Evolutionary conservation across 176 grass and related monocot genomes (phyloP).

Genomic region (Carex littledalei): DNA sequence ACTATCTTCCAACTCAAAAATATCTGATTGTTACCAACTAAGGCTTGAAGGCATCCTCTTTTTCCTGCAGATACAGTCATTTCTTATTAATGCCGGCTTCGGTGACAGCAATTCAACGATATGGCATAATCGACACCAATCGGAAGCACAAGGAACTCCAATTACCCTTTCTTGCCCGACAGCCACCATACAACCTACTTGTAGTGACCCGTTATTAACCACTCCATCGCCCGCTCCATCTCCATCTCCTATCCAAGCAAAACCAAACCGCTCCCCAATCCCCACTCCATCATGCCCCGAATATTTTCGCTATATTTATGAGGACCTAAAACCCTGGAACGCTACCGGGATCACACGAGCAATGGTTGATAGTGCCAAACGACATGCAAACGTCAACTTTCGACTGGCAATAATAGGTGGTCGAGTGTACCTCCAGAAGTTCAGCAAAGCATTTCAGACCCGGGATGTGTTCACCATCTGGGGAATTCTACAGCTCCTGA

Average conservation of each 20-base stretch:
- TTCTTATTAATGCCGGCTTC: background rate
- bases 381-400: conserved; percentile 42
- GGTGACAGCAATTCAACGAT: background rate
- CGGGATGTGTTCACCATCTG: conserved; percentile 70
- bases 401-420: conserved; percentile 47
- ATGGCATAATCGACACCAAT: background rate
- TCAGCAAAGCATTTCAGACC: conserved; percentile 48
- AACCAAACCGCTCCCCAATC: background rate
- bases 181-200: background rate
- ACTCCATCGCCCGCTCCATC: background rate
- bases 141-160: background rate
- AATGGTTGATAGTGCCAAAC: conserved; percentile 32
- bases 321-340: conserved; percentile 53
- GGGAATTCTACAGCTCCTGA: conserved; percentile 73
- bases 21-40: background rate
- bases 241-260: background rate
- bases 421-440: conserved; percentile 48
- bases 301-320: conserved; percentile 68
- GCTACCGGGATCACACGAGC: conserved; percentile 32
- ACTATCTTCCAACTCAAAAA: background rate
- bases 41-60: background rate
- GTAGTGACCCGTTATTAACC: background rate
- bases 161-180: conserved; percentile 13
- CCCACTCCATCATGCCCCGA: conserved; percentile 28
- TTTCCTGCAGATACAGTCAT: background rate